Evolutionary conservation across 106 monocot species (phyloP), one percentile per base, ranked within the genome.

Genomic region (Acorus gramineus): DNA sequence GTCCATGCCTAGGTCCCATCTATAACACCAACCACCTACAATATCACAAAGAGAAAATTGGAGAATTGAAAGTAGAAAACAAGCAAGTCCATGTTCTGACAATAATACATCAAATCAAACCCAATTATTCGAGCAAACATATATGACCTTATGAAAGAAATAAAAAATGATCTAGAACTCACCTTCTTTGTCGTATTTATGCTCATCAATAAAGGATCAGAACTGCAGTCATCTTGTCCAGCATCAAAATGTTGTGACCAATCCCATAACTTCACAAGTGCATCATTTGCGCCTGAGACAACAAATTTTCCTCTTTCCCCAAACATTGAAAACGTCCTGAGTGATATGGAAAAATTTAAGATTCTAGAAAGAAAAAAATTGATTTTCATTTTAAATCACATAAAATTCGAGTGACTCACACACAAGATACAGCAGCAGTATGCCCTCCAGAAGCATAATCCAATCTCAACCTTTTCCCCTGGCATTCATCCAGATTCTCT

Each of bases 261-360:
- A 59, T 82, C 73, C 87, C 92, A 92, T 11, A 92, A 44, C 77
- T 92, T 87, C 46, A 92, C 74, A 52, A 78, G 66, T 49, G 81
- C 67, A 73, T 87, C 87, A 73, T 86, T 81, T 65, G 84, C 92
- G 67, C 92, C 87, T 9, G 87, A 92, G 68, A 92, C 74, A 7
- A 92, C 62, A 62, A 80, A 84, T 63, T 68, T 79, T 10, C 92
- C 86, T 72, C 66, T 82, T 75, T 92, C 84, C 8, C 82, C 92
- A 69, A 92, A 92, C 53, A 66, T 47, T 55, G 87, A 84, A 70
- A 92, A 92, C 7, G 81, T 69, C 56, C 90, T 86, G 74, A 54
- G 70, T 11, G 4, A 67, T 46, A 3, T 58, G 10, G 4, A 7
- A 7, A 54, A 6, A 64, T 12, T 14, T 28, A 50, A 51, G 0